Percentiles rank a stretch among this genome's conserved stretches.
These are phyloP conservation scores for Linanthus parryae DNA, from an alignment of 148 eudicot genomes.

Conservation along the genomic window DNA sequence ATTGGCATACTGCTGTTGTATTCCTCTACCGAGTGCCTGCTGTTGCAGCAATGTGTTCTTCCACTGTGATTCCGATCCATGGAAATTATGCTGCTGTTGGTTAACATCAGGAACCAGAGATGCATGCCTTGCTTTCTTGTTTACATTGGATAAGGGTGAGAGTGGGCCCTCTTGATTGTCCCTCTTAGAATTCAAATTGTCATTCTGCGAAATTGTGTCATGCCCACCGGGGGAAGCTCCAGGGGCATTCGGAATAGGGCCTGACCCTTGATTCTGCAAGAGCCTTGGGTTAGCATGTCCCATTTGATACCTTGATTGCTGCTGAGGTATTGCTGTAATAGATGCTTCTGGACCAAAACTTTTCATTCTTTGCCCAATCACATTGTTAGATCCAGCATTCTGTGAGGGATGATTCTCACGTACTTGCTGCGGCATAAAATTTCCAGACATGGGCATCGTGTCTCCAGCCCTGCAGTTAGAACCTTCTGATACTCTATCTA, in stretches of 20 bases:
- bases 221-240: slow-evolving; percentile 49
- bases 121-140: slow-evolving; percentile 51
- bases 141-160: slow-evolving; percentile 40
- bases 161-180: slow-evolving; percentile 66
- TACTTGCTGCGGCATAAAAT: slow-evolving; percentile 33
- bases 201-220: slow-evolving; percentile 42
- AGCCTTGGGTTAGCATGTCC: slow-evolving; percentile 47
- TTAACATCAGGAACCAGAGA: slow-evolving; percentile 41
- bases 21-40: slow-evolving; percentile 49
- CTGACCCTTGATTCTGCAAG: slow-evolving; percentile 47
- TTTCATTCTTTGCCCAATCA: slow-evolving; percentile 27
- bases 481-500: slow-evolving; percentile 56
- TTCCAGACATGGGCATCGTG: slow-evolving; percentile 32
- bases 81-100: slow-evolving; percentile 52
- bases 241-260: slow-evolving; percentile 30
- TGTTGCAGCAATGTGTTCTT: slow-evolving; percentile 59
- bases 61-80: slow-evolving; percentile 63
- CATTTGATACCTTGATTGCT: slow-evolving; percentile 39
- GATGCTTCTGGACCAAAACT: slow-evolving; percentile 33
- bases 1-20: slow-evolving; percentile 48
- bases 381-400: slow-evolving; percentile 33
- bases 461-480: slow-evolving; percentile 53
- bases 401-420: slow-evolving; percentile 46
- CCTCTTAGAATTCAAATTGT: slow-evolving; percentile 48
- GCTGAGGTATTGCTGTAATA: slow-evolving; percentile 29